These are phyloP conservation scores for Alternaria triticina DNA, from an alignment of 2,329 filamentous ascomycete genomes.

Conservation along the genomic window DNA sequence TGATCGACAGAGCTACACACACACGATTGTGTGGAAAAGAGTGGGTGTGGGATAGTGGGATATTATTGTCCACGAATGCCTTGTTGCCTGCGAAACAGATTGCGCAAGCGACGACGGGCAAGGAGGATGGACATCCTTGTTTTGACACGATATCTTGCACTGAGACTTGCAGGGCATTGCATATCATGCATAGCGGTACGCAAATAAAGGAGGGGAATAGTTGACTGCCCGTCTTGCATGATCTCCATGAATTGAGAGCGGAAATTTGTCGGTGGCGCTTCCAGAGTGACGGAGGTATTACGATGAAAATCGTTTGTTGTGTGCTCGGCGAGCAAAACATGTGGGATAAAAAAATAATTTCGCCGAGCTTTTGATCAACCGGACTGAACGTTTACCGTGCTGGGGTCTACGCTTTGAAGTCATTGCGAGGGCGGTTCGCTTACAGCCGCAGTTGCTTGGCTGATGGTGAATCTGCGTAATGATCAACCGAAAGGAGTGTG, in stretches of 20 bases:
- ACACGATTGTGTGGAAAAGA: constrained; percentile 7
- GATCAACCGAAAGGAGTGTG: constrained; percentile 1
- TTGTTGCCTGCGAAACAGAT: constrained; percentile 11
- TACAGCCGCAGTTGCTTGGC: constrained; percentile 8
- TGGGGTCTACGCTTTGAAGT: background rate
- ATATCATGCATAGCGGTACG: background rate
- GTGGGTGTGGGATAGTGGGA: background rate
- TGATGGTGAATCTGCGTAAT: background rate
- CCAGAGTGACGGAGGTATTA: background rate
- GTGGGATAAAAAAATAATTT: background rate
- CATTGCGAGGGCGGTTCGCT: constrained; percentile 4
- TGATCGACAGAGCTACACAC: constrained; percentile 11
- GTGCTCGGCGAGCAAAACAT: background rate
- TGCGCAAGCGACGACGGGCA: constrained; percentile 11
- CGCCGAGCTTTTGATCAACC: constrained; percentile 5
- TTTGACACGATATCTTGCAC: background rate
- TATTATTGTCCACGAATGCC: constrained; percentile 9
- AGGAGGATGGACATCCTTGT: background rate
- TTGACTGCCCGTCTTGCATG: background rate
- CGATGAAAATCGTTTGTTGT: background rate
- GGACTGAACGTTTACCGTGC: constrained; percentile 1
- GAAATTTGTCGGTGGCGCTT: constrained; percentile 1
- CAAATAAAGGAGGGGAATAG: background rate
- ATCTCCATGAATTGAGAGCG: background rate
- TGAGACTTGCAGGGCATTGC: background rate